Evolutionary conservation across 2,329 filamentous ascomycete genomes (phyloP).

Genomic region (Beauveria bassiana): DNA sequence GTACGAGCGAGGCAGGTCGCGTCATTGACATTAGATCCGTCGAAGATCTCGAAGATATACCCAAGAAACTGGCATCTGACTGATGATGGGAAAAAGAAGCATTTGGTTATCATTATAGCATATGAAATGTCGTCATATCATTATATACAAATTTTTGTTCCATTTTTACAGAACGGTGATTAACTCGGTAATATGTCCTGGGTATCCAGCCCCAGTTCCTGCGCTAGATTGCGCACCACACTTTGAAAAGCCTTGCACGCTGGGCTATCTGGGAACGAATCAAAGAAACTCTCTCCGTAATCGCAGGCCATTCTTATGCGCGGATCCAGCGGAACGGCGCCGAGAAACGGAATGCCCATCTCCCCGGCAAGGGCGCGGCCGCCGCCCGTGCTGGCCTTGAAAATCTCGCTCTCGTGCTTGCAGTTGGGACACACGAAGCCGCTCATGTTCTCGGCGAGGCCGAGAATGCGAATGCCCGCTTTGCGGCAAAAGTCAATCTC

Average conservation of each 20-base stretch:
- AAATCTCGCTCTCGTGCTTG: constrained; percentile 74
- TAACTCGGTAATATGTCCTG: constrained; percentile 41
- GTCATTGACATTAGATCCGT: constrained; percentile 77
- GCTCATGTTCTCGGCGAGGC: constrained; percentile 96
- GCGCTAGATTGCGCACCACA: constrained; percentile 68
- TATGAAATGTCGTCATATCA: constrained; percentile 10
- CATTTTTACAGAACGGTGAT: constrained; percentile 14
- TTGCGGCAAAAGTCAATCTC: constrained; percentile 98
- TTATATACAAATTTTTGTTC: constrained; percentile 12
- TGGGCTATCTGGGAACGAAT: constrained; percentile 86
- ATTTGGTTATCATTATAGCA: not conserved
- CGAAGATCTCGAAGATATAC: constrained; percentile 78
- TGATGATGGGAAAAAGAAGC: not conserved
- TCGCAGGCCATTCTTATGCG: constrained; percentile 95
- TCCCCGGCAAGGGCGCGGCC: constrained; percentile 73
- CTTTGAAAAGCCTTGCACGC: constrained; percentile 73
- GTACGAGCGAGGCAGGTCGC: constrained; percentile 79
- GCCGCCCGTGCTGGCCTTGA: constrained; percentile 84
- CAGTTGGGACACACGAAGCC: constrained; percentile 95
- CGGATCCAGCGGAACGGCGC: constrained; percentile 84
- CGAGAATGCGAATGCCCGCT: constrained; percentile 79
- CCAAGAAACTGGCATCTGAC: constrained; percentile 46
- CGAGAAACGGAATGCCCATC: constrained; percentile 81
- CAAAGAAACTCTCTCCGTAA: constrained; percentile 95
- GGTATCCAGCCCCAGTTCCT: constrained; percentile 56